Base-by-base conservation (phyloP, 2,329 filamentous ascomycete species). In the Sporothrix luriei region DNA sequence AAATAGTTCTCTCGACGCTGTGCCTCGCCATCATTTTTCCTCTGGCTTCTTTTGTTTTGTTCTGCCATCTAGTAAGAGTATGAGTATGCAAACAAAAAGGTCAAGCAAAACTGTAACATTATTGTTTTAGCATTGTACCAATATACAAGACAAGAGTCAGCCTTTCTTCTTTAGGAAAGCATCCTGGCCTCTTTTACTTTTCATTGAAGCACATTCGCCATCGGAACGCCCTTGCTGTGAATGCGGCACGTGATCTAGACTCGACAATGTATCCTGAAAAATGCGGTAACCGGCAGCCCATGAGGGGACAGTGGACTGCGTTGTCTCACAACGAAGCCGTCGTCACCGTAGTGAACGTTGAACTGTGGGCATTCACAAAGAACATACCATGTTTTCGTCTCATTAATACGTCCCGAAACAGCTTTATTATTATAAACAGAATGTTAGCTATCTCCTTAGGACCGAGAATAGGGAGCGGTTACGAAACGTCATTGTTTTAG, bases 271-370 rank as follows among this genome's bases (percentile, higher is more conserved):
- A 9, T 33, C 33, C 33, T 38, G 57, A 61, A 38, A 7, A 43
- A 16, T 54, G 51, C 21, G 16, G 38, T 24, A 43, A 46, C 11
- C 38, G 21, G 57, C 10, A 19, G 7, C 11, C 55, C 19, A 43
- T 21, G 33, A 24, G 40, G 57, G 26, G n/a, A 33, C 33, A 13
- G 4, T 46, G 57, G 57, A 62, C 46, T 62, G 57, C 24, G 57
- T n/a, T 26, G 57, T 62, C 57, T 62, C 57, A 46, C 57, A 46
- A 61, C 57, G 26, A 21, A 21, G 38, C 38, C 13, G 14, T 3
- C 38, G 43, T 62, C 57, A 62, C 57, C 57, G 46, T 19, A 46
- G 57, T 62, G 57, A 62, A 62, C 40, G 21, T 14, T 26, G n/a
- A n/a, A 59, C 4, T 13, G n/a, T 19, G 24, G 16, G 24, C 21